phyloP scores from a whole-genome alignment of 164 flowering plant genomes.

The Platanus orientalis region DNA sequence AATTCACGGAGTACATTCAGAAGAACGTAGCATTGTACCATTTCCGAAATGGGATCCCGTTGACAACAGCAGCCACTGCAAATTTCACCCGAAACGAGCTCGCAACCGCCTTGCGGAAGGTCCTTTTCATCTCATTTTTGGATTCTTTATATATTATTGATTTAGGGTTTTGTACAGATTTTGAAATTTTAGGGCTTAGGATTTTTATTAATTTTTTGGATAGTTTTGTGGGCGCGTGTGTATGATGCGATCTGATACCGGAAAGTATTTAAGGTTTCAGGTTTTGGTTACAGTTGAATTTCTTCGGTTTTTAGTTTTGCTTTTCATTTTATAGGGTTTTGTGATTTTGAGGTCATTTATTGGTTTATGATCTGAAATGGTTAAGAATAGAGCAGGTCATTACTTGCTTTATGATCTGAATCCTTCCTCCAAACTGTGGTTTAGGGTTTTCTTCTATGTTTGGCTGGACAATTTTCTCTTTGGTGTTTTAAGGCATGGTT shows the following conservation, averaged over 20 bases:
- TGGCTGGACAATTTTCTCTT: too few relatives aligned
- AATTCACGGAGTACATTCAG: conserved; percentile 71
- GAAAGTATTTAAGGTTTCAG: not conserved
- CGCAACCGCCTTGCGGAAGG: conserved; percentile 76
- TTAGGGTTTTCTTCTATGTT: too few relatives aligned
- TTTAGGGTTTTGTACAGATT: not conserved
- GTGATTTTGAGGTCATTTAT: too few relatives aligned
- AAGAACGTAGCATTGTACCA: conserved; percentile 71
- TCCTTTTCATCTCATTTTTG: not conserved
- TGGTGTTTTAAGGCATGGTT: too few relatives aligned
- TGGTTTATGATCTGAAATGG: too few relatives aligned
- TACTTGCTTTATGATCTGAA: too few relatives aligned
- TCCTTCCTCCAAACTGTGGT: too few relatives aligned
- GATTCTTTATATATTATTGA: not conserved
- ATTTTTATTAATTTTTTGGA: not conserved
- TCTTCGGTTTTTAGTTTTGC: too few relatives aligned
- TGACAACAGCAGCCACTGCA: conserved; percentile 70
- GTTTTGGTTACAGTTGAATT: too few relatives aligned
- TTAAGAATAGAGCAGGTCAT: too few relatives aligned
- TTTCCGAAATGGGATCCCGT: conserved; percentile 66
- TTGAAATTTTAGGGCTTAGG: not conserved
- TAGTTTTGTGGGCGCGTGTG: not conserved
- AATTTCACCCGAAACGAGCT: conserved; percentile 78
- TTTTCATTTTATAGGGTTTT: too few relatives aligned
- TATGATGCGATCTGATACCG: not conserved